Percentiles rank a stretch among this genome's conserved stretches.
Conservation (phyloP, 1,284 basidiomycete species). For the Moesziomyces sp. region DNA sequence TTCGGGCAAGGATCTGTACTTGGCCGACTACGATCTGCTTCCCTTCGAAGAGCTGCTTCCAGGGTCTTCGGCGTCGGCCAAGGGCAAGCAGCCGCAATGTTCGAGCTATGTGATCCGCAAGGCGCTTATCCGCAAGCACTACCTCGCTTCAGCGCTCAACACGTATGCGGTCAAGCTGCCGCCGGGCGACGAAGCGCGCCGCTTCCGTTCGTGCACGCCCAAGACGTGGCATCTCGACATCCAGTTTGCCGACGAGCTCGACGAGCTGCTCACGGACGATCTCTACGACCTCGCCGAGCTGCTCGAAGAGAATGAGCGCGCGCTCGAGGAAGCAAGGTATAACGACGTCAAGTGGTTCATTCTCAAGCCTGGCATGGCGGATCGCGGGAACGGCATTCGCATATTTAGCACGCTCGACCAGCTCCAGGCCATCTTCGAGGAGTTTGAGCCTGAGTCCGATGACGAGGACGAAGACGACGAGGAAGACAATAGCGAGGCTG, state of each 20-base stretch:
- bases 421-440: conserved; percentile 81
- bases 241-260: conserved; percentile 91
- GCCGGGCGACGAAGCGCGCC: conserved; percentile 11
- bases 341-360: conserved; percentile 70
- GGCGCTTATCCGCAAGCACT: conserved; percentile 93
- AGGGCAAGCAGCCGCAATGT: conserved; percentile 72
- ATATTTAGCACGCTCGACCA: conserved; percentile 84
- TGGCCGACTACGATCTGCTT: conserved; percentile 64
- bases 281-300: conserved; percentile 83
- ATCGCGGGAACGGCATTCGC: conserved; percentile 92
- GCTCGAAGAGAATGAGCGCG: conserved; percentile 68
- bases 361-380: conserved; percentile 97
- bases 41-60: conserved; percentile 60
- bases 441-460: conserved; percentile 77
- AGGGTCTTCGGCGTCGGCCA: conserved; percentile 6
- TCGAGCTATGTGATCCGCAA: conserved; percentile 92
- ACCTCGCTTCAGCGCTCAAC: conserved; percentile 81
- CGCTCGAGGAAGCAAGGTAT: conserved; percentile 50
- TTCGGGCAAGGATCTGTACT: conserved; percentile 38
- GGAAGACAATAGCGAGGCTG: background rate
- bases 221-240: conserved; percentile 88
- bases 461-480: conserved; percentile 69
- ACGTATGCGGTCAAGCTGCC: conserved; percentile 50
- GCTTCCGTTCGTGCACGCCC: conserved; percentile 71
- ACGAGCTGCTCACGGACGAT: conserved; percentile 92